phyloP scores from a whole-genome alignment of 202 grass and related monocot species.

The Setaria italica region DNA sequence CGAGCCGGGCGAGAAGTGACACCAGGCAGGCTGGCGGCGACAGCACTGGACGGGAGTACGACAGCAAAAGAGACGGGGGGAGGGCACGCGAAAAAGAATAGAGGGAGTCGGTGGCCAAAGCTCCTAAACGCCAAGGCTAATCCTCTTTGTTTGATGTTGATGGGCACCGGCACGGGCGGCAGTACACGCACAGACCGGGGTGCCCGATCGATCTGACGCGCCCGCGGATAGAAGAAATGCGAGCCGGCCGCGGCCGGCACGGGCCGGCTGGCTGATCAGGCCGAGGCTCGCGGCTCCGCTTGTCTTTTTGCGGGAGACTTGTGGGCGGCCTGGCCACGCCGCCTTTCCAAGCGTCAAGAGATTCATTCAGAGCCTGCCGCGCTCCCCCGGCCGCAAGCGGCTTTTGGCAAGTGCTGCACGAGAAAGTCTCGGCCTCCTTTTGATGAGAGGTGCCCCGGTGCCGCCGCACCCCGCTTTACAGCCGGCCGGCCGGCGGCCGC shows the following conservation, averaged over 20 bases:
- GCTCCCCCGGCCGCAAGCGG: background rate
- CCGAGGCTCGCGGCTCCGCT: background rate
- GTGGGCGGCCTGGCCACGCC: background rate
- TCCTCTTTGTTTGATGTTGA: background rate
- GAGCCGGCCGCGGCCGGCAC: background rate
- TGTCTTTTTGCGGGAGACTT: conserved; percentile 53
- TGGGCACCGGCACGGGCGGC: background rate
- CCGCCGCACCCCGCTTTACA: background rate
- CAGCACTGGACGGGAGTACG: conserved; percentile 1
- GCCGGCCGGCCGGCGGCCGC: background rate
- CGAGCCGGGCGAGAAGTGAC: background rate
- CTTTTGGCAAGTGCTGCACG: conserved; percentile 11
- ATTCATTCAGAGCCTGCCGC: background rate
- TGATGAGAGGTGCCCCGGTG: background rate
- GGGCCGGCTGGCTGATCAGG: background rate
- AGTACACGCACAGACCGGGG: background rate
- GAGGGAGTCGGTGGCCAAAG: background rate
- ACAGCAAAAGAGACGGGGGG: background rate
- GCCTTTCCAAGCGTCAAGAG: conserved; percentile 37
- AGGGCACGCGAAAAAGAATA: background rate
- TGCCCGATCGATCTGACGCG: no score
- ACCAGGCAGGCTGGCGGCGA: background rate
- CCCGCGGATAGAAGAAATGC: background rate
- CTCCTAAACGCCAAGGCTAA: background rate
- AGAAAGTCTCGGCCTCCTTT: conserved; percentile 37